Evolutionary conservation across 2,329 filamentous ascomycete species (phyloP), one percentile per base, ranked within the genome.

Genomic region (Diaporthe sp.): DNA sequence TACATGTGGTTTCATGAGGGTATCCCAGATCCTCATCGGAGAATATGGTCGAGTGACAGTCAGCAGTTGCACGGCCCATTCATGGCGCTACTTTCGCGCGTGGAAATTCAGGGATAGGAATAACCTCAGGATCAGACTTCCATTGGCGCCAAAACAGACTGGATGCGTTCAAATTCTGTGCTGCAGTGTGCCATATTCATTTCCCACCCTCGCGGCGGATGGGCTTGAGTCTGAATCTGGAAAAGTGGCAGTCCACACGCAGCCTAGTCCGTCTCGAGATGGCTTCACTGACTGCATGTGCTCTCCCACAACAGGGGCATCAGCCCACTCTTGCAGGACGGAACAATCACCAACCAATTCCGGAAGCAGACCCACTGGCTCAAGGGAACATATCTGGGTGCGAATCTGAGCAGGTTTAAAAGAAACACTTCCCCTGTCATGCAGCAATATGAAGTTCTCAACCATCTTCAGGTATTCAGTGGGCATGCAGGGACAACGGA

Each of bases 41-140:
- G 58, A 63, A 63, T 63, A 63, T 63, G 35, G 58, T 63, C n/a
- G 37, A 44, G 58, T 63, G 58, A 63, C 58, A 63, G 58, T 63
- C 58, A 63, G 58, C 58, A 63, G 58, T 37, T 63, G 37, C 58
- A 63, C 58, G 58, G 37, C 58, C 58, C 58, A 63, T 63, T 63
- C 58, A 13, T 63, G 58, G 37, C 58, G 58, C 58, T 27, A 61
- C 56, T 61, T 27, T 7, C n/a, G 37, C 58, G 25, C 37, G 25
- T 42, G 37, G 58, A 63, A 63, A 44, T 63, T 63, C 58, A 63
- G 58, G 58, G 58, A n/a, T 30, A 17, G 37, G 25, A 63, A 63
- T 35, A 63, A 44, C 25, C 25, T 44, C 17, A 47, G 39, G 44
- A 25, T 63, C 58, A 47, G 25, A 32, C 39, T 32, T 15, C 17